These are phyloP conservation scores for Diaporthe sp. DNA, from an alignment of 2,329 filamentous ascomycete genomes.

Conservation along the genomic window DNA sequence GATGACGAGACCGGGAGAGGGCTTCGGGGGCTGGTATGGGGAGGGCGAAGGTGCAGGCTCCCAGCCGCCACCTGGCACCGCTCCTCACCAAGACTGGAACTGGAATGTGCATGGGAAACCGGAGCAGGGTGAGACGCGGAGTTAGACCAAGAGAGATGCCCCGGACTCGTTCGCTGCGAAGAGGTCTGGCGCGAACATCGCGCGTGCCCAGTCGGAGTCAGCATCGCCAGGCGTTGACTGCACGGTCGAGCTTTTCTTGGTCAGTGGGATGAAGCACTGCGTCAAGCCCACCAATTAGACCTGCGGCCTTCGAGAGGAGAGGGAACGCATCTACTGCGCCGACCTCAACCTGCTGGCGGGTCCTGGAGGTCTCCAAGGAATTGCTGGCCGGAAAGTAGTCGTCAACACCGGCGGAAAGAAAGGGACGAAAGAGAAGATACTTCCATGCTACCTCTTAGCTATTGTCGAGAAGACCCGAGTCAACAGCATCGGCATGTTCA, in stretches of 20 bases:
- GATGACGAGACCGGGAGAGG: conserved; percentile 27
- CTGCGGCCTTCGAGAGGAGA: background rate
- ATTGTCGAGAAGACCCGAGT: conserved; percentile 1
- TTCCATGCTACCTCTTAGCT: conserved; percentile 8
- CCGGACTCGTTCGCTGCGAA: background rate
- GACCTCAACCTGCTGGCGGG: background rate
- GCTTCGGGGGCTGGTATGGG: conserved; percentile 35
- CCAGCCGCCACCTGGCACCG: background rate
- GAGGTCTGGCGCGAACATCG: background rate
- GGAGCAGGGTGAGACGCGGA: conserved; percentile 12
- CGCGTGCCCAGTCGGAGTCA: background rate
- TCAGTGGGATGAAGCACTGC: background rate
- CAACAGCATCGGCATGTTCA: conserved; percentile 17
- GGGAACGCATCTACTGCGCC: conserved; percentile 20
- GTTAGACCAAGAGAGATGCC: background rate
- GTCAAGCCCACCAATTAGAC: background rate
- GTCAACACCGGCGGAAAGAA: background rate
- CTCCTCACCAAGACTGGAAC: conserved; percentile 22
- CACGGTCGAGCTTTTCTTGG: background rate
- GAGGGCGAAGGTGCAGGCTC: conserved; percentile 16
- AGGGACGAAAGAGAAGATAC: conserved; percentile 1
- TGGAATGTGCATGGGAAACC: conserved; percentile 18
- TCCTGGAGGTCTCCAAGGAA: background rate
- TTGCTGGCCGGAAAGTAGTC: background rate
- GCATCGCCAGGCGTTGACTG: background rate